Conservation (phyloP, 768 basidiomycete species). For the Lentinula lateritia region DNA sequence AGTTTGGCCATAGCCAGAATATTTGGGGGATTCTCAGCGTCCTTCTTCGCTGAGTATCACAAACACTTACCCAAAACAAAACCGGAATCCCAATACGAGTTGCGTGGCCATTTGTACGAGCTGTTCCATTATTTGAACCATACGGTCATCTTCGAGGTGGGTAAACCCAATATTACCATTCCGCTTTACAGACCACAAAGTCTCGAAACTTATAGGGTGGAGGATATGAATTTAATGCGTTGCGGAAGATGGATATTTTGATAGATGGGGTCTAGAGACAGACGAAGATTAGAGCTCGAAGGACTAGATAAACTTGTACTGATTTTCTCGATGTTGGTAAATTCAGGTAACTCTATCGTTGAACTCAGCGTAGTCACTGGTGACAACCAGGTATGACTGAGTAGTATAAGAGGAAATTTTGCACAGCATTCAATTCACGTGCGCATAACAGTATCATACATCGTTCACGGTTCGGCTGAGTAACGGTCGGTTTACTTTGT, state of each 20-base stretch:
- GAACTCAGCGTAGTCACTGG: no score
- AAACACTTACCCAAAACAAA: constrained; percentile 55
- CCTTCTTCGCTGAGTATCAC: constrained; percentile 66
- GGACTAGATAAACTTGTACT: no score
- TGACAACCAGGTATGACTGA: neutral
- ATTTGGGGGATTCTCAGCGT: constrained; percentile 66
- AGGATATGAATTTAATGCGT: constrained; percentile 50
- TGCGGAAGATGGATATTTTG: constrained; percentile 35
- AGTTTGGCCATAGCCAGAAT: constrained; percentile 77
- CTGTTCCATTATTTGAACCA: constrained; percentile 83
- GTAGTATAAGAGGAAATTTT: neutral
- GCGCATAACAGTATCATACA: no score
- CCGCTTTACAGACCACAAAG: neutral
- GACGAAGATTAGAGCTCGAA: neutral
- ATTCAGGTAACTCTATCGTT: no score
- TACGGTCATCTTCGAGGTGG: constrained; percentile 71
- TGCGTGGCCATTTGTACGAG: constrained; percentile 67
- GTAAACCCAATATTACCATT: constrained; percentile 17
- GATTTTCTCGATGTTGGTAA: no score
- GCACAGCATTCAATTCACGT: neutral
- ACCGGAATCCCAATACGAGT: constrained; percentile 58
- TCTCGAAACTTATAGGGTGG: constrained; percentile 25
- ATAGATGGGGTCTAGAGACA: constrained; percentile 5
- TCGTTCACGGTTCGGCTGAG: neutral
- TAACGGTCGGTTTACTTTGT: neutral